Evolutionary conservation across 2,329 filamentous ascomycete genomes (phyloP).

Genomic region (Fusarium nematophilum): DNA sequence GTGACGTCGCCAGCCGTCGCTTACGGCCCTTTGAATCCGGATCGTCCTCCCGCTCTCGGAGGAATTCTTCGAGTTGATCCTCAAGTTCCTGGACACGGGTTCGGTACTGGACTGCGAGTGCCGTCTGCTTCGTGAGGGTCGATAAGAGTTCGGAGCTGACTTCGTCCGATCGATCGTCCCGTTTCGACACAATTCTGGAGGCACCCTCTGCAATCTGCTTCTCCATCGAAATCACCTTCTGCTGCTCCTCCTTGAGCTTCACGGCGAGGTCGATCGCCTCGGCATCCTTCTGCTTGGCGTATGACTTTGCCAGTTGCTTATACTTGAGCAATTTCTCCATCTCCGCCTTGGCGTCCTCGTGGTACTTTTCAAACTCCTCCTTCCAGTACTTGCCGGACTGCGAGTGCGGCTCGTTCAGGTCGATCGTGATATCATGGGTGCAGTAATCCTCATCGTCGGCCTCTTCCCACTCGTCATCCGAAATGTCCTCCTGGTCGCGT

Average conservation of each 20-base stretch:
- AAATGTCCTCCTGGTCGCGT: conserved; percentile 35
- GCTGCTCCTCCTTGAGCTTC: conserved; percentile 75
- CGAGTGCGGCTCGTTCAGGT: conserved; percentile 79
- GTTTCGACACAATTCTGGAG: conserved; percentile 60
- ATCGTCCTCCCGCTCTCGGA: conserved; percentile 51
- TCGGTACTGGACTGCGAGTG: conserved; percentile 67
- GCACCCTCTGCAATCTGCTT: conserved; percentile 70
- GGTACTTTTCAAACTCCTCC: conserved; percentile 78
- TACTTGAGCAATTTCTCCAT: conserved; percentile 83
- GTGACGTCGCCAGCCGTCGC: conserved; percentile 56
- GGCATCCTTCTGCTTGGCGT: conserved; percentile 80
- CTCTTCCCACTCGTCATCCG: conserved; percentile 65
- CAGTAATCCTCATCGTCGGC: conserved; percentile 56
- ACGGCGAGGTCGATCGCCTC: conserved; percentile 75
- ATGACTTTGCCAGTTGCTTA: conserved; percentile 82
- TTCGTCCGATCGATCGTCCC: conserved; percentile 50
- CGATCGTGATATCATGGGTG: conserved; percentile 73
- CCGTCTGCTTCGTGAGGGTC: conserved; percentile 68
- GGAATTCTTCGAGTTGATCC: conserved; percentile 56
- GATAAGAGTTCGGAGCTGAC: conserved; percentile 62
- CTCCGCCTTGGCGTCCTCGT: conserved; percentile 76
- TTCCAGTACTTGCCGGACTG: conserved; percentile 86
- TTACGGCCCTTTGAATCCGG: conserved; percentile 46
- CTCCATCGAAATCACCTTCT: conserved; percentile 73
- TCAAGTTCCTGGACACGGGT: conserved; percentile 70